Evolutionary conservation across 2,329 filamentous ascomycete genomes (phyloP).

Genomic region (Thielaviopsis musarum): DNA sequence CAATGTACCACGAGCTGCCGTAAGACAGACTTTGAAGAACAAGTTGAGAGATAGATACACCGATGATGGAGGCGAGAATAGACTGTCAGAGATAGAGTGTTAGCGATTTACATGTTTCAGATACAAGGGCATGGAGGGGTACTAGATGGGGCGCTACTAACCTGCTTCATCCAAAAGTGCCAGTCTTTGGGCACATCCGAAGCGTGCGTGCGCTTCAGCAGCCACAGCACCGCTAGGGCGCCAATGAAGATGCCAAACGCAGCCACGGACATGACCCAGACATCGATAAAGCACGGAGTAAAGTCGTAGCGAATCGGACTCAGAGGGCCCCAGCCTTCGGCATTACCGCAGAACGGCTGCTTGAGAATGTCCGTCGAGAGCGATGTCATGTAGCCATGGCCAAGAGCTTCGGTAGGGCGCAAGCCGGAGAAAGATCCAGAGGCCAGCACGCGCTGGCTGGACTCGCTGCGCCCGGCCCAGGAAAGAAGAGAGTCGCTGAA

Average conservation of each 20-base stretch:
- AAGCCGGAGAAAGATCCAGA: slow-evolving; percentile 47
- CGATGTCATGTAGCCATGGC: slow-evolving; percentile 38
- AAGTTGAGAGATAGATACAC: slow-evolving; percentile 54
- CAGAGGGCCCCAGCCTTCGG: slow-evolving; percentile 89
- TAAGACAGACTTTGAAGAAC: slow-evolving; percentile 58
- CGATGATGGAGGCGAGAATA: slow-evolving; percentile 51
- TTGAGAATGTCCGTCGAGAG: slow-evolving; percentile 21
- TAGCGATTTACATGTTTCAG: slow-evolving; percentile 7
- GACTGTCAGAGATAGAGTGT: slow-evolving; percentile 19
- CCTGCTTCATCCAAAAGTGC: slow-evolving; percentile 89
- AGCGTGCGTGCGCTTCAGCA: slow-evolving; percentile 52
- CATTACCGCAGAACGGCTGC: slow-evolving; percentile 72
- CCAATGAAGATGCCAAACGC: slow-evolving; percentile 66
- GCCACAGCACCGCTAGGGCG: slow-evolving; percentile 60
- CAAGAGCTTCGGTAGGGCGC: slow-evolving; percentile 32
- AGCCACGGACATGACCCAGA: slow-evolving; percentile 67
- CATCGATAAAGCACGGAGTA: slow-evolving; percentile 91
- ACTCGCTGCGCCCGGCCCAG: slow-evolving; percentile 13
- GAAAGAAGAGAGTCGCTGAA: slow-evolving; percentile 10
- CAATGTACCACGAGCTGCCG: slow-evolving; percentile 52
- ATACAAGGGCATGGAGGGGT: neutral
- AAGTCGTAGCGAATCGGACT: slow-evolving; percentile 82
- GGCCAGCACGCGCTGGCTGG: slow-evolving; percentile 30
- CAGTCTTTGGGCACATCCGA: slow-evolving; percentile 60
- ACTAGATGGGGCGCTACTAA: neutral